These are phyloP conservation scores for Domatiomyces catenatus DNA, from an alignment of 2,329 filamentous ascomycete species.

Conservation along the genomic window DNA sequence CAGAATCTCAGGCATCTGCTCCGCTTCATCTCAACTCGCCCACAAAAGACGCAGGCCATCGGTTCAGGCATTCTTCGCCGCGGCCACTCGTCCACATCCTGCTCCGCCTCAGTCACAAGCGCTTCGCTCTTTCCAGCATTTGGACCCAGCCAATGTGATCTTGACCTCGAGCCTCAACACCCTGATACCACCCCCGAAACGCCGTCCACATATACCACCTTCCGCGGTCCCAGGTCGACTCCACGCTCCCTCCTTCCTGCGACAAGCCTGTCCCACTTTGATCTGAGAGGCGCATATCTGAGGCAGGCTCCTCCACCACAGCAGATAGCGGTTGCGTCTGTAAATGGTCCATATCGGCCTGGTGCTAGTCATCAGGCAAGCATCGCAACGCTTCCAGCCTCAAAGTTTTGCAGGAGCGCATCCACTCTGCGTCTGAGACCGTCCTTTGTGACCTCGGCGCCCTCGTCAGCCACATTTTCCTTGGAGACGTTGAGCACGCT, in stretches of 20 bases:
- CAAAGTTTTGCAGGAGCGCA: neutral
- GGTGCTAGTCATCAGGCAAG: neutral
- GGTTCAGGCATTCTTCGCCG: conserved; percentile 15
- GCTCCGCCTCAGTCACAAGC: conserved; percentile 6
- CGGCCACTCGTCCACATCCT: conserved; percentile 5
- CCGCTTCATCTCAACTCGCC: conserved; percentile 4
- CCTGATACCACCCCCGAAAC: neutral
- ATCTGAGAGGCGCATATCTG: neutral
- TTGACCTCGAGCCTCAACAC: conserved; percentile 8
- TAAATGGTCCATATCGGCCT: neutral
- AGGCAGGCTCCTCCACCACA: neutral
- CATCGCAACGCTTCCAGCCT: neutral
- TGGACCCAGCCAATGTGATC: neutral
- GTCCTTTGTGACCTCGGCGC: neutral
- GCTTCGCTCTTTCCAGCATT: neutral
- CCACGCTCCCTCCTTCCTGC: neutral
- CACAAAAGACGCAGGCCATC: conserved; percentile 5
- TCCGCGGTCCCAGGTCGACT: neutral
- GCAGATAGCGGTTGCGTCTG: neutral
- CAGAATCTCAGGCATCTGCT: conserved; percentile 16
- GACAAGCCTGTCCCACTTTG: neutral
- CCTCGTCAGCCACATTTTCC: neutral
- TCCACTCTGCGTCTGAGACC: neutral
- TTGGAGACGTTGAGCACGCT: neutral
- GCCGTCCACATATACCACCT: neutral